These are phyloP conservation scores for Neofusicoccum parvum DNA, from an alignment of 2,329 filamentous ascomycete genomes.

Conservation along the genomic window DNA sequence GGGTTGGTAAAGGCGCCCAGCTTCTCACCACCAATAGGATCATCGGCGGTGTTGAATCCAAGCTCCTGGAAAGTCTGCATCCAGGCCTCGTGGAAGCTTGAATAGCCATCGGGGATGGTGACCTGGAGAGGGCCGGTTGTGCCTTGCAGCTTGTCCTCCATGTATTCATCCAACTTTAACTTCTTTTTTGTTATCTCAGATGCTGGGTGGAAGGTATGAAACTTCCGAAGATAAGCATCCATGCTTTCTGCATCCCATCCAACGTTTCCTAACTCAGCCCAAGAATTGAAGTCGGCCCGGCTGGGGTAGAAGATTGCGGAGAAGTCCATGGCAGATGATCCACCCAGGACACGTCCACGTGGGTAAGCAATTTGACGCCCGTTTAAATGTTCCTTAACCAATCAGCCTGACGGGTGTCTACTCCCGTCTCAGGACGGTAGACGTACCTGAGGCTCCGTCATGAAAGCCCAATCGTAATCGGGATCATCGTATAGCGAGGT, in stretches of 20 bases:
- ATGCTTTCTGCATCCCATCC: constrained; percentile 60
- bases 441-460: constrained; percentile 33
- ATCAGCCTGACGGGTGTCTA: not conserved
- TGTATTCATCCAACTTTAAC: constrained; percentile 18
- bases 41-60: constrained; percentile 19
- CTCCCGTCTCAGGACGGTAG: not conserved
- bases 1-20: constrained; percentile 23
- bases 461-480: constrained; percentile 36
- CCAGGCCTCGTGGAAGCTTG: constrained; percentile 24
- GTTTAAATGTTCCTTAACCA: constrained; percentile 2
- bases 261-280: constrained; percentile 59
- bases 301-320: constrained; percentile 30
- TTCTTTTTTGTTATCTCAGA: constrained; percentile 21
- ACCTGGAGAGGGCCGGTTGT: constrained; percentile 24
- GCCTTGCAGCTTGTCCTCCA: constrained; percentile 22
- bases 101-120: constrained; percentile 18
- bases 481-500: constrained; percentile 29
- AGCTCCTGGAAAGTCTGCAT: constrained; percentile 24
- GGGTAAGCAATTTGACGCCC: constrained; percentile 31
- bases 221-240: constrained; percentile 31
- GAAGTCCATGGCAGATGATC: constrained; percentile 36
- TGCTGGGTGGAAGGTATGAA: constrained; percentile 26
- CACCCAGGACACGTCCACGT: constrained; percentile 40
- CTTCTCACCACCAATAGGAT: constrained; percentile 23
- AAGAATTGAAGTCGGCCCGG: constrained; percentile 47